Evolutionary conservation across 2,329 filamentous ascomycete species (phyloP).

Genomic region (Paracoccidioides brasiliensis): DNA sequence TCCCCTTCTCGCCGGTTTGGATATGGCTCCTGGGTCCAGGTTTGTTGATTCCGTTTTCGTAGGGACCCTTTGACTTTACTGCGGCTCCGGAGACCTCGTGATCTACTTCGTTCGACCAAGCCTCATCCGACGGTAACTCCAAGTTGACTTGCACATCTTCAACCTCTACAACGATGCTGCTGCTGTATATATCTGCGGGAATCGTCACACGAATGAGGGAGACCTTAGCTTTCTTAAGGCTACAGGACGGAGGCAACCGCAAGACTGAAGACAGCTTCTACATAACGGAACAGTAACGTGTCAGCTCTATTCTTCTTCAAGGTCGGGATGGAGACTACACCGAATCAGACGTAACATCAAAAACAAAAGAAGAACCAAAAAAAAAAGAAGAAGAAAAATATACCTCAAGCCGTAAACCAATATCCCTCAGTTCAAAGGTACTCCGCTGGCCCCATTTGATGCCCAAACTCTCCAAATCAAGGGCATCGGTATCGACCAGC

Average conservation of each 20-base stretch:
- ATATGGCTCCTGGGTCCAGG: slow-evolving; percentile 18
- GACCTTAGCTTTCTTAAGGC: slow-evolving; percentile 61
- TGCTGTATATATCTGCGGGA: slow-evolving; percentile 76
- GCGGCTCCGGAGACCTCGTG: neutral
- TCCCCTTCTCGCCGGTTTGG: slow-evolving; percentile 13
- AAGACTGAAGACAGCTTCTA: slow-evolving; percentile 69
- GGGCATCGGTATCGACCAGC: slow-evolving; percentile 71
- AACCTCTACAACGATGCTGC: slow-evolving; percentile 68
- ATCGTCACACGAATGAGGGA: slow-evolving; percentile 66
- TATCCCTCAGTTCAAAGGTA: slow-evolving; percentile 73
- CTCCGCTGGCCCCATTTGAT: slow-evolving; percentile 67
- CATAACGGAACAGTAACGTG: neutral
- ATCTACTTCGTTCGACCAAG: slow-evolving; percentile 17
- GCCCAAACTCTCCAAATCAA: slow-evolving; percentile 77
- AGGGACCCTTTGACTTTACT: neutral
- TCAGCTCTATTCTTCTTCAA: too few species aligned
- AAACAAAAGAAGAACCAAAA: neutral
- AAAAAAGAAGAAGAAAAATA: slow-evolving; percentile 14
- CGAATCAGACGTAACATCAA: neutral
- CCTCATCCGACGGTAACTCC: slow-evolving; percentile 37
- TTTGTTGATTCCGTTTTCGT: neutral
- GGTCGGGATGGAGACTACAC: too few species aligned
- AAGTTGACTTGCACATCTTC: slow-evolving; percentile 65
- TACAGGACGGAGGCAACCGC: slow-evolving; percentile 58
- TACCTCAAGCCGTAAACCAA: slow-evolving; percentile 68